Percentiles rank a stretch among this genome's conserved stretches.
phyloP scores from a whole-genome alignment of 768 basidiomycete species.

The Tulasnella sp. region DNA sequence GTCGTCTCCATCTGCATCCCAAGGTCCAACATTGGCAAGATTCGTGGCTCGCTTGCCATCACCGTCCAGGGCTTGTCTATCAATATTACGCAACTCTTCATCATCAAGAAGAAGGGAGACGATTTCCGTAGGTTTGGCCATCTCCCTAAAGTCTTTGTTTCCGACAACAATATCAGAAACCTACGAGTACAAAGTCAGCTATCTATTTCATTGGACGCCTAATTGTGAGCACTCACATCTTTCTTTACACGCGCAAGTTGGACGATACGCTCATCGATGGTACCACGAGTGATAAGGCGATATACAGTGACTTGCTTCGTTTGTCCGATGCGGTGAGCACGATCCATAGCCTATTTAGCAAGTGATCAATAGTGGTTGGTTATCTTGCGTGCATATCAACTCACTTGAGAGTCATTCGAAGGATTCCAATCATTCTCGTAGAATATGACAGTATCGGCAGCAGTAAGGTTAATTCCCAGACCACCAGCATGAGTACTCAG shows the following conservation, averaged over 20 bases:
- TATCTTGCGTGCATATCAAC: too few relatives aligned
- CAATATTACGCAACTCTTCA: conserved; percentile 49
- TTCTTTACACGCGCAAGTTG: conserved; percentile 94
- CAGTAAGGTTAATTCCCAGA: conserved; percentile 89
- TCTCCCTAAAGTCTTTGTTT: conserved; percentile 87
- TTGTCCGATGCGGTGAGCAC: conserved; percentile 91
- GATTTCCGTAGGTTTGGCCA: conserved; percentile 90
- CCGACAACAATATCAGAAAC: conserved; percentile 99
- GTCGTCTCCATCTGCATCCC: conserved; percentile 12
- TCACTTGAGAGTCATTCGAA: conserved; percentile 93
- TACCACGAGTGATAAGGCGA: conserved; percentile 83
- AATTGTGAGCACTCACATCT: conserved; percentile 48
- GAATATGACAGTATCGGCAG: conserved; percentile 91
- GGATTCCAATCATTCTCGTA: conserved; percentile 97
- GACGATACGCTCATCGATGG: conserved; percentile 94
- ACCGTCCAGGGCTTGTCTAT: conserved; percentile 9
- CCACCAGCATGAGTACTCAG: conserved; percentile 93
- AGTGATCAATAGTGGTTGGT: too few relatives aligned
- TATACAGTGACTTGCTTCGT: conserved; percentile 96
- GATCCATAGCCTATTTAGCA: too few relatives aligned
- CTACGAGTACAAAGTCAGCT: conserved; percentile 36
- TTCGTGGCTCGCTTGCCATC: not conserved
- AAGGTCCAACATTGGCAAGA: not conserved
- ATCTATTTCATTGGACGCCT: too few relatives aligned
- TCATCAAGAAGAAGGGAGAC: conserved; percentile 90